A percentile compares a stretch with the other conserved stretches of the same genome.
phyloP scores from a whole-genome alignment of 2,329 filamentous ascomycete species.

The Huntiella omanensis region DNA sequence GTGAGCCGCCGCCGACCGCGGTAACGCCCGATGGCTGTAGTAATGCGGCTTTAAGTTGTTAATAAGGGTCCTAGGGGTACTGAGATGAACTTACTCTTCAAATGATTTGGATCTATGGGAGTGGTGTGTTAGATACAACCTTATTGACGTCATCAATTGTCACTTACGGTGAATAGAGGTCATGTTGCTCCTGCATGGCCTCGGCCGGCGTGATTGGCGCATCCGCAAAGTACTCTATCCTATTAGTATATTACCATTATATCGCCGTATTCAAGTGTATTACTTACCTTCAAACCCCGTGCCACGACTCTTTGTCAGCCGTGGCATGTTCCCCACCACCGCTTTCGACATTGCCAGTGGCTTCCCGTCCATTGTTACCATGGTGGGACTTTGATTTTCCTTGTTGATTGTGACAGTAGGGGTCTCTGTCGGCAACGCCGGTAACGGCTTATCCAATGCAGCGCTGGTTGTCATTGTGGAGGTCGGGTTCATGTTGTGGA shows the following conservation, averaged over 20 bases:
- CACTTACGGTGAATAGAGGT: conserved; percentile 47
- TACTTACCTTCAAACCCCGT: conserved; percentile 53
- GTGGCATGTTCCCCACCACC: no score
- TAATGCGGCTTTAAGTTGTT: conserved; percentile 5
- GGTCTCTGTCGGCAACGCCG: no score
- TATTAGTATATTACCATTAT: background rate
- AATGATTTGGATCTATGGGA: conserved; percentile 30
- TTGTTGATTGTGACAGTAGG: no score
- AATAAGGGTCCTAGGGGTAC: background rate
- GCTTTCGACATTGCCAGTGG: no score
- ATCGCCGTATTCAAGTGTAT: background rate
- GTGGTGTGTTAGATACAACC: conserved; percentile 9
- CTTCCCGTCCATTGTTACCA: no score
- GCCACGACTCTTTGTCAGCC: conserved; percentile 21
- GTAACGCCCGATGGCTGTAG: conserved; percentile 1
- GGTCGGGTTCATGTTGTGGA: no score
- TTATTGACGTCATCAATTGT: no score
- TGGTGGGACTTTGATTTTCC: no score
- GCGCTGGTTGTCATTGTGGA: no score
- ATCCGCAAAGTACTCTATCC: conserved; percentile 55
- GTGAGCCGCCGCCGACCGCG: conserved; percentile 53
- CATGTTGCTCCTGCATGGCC: conserved; percentile 39
- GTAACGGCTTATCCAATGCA: no score
- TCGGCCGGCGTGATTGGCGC: conserved; percentile 56
- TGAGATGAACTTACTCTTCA: conserved; percentile 26